Base-by-base conservation (phyloP, 495 filamentous ascomycete species). In the Bacidia rubella region DNA sequence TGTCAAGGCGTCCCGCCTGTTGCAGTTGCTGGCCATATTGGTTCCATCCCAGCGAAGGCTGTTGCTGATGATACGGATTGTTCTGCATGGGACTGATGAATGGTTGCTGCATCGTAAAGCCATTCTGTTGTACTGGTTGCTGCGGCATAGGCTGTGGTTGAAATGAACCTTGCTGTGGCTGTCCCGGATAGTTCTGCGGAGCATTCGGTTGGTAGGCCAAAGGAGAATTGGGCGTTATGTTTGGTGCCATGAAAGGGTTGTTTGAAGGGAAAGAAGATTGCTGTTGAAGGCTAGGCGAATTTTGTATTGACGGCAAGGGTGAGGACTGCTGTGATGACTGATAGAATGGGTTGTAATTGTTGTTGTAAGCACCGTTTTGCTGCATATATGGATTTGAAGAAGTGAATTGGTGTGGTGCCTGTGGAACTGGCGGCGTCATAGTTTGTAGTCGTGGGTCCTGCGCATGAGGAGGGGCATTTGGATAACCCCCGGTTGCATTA, bases 401-500 rank as follows among this genome's bases (percentile, higher is more conserved):
- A 15, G 70, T 72, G 52, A 71, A 72, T 55, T 84, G 81, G 15
- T 68, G 65, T 26, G 72, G 70, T 15, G 74, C 66, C 32, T 77
- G 69, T n/a, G 78, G 72, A 19, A 79, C 68, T 11, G 77, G 79
- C 17, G 79, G 80, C 2, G 76, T 79, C 60, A 77, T 77, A 41
- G 78, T 79, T 58, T 70, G 75, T 47, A 73, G 70, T 38, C 59
- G 66, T 56, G 69, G 44, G 53, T 77, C 74, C 21, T 65, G 63
- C 52, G 65, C 60, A 44, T 63, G 68, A 22, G 71, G 70, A 40
- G 79, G 78, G 26, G 75, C 71, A 35, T 68, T 71, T 19, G 78
- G 75, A 58, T 84, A 74, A 27, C 87, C 87, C 9, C 89, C 90
- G 5, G 87, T 93, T 21, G 83, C 81, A 66, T 94, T 79, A 0